Evolutionary conservation across 257 asterid species (phyloP).

Genomic region (Solanum etuberosum): DNA sequence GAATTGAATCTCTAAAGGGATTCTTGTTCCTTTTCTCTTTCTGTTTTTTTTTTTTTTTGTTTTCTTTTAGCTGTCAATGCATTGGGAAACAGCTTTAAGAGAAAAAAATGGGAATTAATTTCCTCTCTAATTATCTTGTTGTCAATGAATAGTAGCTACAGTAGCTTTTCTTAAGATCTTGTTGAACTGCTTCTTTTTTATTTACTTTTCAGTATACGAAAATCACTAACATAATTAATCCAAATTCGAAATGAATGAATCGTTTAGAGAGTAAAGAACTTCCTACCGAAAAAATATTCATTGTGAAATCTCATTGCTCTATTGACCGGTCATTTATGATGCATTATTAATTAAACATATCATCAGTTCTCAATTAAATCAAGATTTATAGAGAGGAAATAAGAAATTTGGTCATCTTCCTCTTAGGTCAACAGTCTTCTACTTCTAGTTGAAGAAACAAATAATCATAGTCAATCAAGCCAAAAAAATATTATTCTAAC

Average conservation of each 20-base stretch:
- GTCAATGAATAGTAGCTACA: conserved; percentile 32
- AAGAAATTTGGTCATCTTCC: no score
- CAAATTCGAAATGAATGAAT: neutral
- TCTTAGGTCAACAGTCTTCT: no score
- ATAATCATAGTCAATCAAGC: neutral
- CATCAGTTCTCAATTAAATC: neutral
- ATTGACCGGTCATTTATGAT: neutral
- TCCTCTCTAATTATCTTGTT: conserved; percentile 31
- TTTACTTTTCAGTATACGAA: neutral
- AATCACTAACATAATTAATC: neutral
- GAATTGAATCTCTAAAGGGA: conserved; percentile 28
- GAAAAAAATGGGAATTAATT: neutral
- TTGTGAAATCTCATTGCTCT: neutral
- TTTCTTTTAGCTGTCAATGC: conserved; percentile 21
- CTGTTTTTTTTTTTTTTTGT: conserved; percentile 1
- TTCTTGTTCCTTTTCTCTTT: conserved; percentile 14
- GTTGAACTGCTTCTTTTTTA: neutral
- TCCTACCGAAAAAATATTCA: neutral
- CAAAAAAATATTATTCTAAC: neutral
- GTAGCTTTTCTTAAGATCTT: neutral
- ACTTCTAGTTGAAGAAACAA: neutral
- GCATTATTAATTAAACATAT: neutral
- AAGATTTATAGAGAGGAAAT: neutral
- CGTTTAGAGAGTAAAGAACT: neutral
- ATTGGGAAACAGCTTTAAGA: conserved; percentile 28